These are phyloP conservation scores for Diaporthe sp. DNA, from an alignment of 2,329 filamentous ascomycete genomes.

Conservation along the genomic window DNA sequence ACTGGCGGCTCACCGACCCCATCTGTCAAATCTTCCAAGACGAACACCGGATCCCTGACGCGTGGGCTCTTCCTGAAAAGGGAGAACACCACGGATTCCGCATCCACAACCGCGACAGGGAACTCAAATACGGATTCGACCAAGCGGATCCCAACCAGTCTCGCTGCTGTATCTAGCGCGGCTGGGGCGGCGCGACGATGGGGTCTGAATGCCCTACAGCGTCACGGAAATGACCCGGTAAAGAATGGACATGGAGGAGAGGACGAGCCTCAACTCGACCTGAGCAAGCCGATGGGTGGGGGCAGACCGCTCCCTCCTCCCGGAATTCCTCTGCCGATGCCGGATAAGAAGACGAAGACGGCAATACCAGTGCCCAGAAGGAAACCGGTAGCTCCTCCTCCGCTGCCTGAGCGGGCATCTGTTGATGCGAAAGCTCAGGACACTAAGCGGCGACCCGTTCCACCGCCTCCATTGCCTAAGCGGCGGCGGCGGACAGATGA, in stretches of 20 bases:
- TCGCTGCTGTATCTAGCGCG: constrained; percentile 69
- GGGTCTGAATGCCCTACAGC: constrained; percentile 70
- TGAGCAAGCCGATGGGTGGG: constrained; percentile 81
- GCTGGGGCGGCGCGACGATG: constrained; percentile 70
- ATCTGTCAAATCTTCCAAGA: constrained; percentile 56
- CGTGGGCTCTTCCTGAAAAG: constrained; percentile 57
- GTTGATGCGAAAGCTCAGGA: constrained; percentile 35
- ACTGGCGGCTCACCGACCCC: constrained; percentile 51
- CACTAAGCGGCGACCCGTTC: constrained; percentile 50
- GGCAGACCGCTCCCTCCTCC: constrained; percentile 87
- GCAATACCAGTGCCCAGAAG: constrained; percentile 72
- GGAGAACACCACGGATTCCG: constrained; percentile 54
- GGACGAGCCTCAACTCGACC: constrained; percentile 54
- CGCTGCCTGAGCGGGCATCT: constrained; percentile 41
- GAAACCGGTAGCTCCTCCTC: constrained; percentile 70
- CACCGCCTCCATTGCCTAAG: constrained; percentile 65
- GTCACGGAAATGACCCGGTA: constrained; percentile 58
- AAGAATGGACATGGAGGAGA: constrained; percentile 46
- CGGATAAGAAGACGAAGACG: constrained; percentile 71
- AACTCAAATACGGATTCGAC: constrained; percentile 47
- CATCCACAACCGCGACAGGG: constrained; percentile 54
- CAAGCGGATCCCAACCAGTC: constrained; percentile 60
- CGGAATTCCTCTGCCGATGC: constrained; percentile 81
- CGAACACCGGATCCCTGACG: constrained; percentile 56
- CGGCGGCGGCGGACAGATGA: constrained; percentile 56